phyloP scores from a whole-genome alignment of 2,329 filamentous ascomycete genomes.

The Claviceps pazoutovae region DNA sequence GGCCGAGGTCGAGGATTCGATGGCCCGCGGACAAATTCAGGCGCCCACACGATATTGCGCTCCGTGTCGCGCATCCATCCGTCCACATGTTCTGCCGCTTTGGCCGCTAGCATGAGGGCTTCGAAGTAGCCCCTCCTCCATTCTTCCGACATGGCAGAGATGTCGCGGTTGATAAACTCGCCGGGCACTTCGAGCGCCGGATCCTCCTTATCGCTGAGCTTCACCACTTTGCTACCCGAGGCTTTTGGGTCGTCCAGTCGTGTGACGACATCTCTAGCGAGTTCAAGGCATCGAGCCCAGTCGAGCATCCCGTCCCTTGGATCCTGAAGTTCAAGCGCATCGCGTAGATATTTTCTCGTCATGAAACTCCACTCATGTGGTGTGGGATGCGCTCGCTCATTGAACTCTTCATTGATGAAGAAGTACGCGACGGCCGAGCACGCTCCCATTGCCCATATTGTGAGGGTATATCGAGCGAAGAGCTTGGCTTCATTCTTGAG shows the following conservation, averaged over 20 bases:
- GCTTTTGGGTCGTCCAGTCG: conserved; percentile 54
- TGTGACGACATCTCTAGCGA: conserved; percentile 44
- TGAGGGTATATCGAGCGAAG: conserved; percentile 52
- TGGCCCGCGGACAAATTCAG: conserved; percentile 62
- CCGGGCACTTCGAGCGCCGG: conserved; percentile 53
- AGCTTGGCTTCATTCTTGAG: conserved; percentile 57
- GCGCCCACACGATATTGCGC: conserved; percentile 52
- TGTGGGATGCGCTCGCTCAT: conserved; percentile 66
- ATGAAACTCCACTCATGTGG: conserved; percentile 68
- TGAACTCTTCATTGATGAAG: conserved; percentile 56
- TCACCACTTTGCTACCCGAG: conserved; percentile 53
- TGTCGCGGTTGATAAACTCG: conserved; percentile 50
- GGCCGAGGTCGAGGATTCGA: conserved; percentile 72
- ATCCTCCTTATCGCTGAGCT: conserved; percentile 48
- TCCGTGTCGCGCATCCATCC: conserved; percentile 61
- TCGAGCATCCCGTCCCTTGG: conserved; percentile 40
- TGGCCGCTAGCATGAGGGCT: conserved; percentile 61
- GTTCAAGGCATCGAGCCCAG: conserved; percentile 53
- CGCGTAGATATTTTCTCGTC: conserved; percentile 54
- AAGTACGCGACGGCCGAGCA: conserved; percentile 48
- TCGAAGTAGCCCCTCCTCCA: conserved; percentile 84
- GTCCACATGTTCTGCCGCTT: conserved; percentile 67
- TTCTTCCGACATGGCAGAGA: conserved; percentile 61
- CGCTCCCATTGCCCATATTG: conserved; percentile 49
- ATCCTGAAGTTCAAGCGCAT: conserved; percentile 45